Conservation (phyloP, 2,329 filamentous ascomycete species). For the Trichoderma sp. region DNA sequence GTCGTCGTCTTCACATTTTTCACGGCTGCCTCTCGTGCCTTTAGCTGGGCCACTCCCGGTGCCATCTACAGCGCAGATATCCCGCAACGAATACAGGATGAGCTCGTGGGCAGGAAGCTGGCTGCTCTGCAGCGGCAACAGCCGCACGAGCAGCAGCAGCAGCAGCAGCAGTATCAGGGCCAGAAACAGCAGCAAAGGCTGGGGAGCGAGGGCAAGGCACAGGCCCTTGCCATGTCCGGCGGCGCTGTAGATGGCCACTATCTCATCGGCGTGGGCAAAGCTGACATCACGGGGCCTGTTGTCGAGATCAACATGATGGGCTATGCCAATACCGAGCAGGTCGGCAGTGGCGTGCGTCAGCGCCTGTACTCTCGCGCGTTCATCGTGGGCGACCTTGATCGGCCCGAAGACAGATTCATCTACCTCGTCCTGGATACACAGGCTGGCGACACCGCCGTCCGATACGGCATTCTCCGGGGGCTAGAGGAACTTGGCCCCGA, state of each 20-base stretch:
- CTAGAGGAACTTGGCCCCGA: conserved; percentile 67
- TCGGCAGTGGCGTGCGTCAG: conserved; percentile 82
- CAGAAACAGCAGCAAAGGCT: neutral
- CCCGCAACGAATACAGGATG: neutral
- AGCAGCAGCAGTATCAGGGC: neutral
- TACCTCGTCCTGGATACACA: conserved; percentile 87
- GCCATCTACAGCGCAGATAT: neutral
- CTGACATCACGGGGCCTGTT: conserved; percentile 66
- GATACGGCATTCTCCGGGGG: conserved; percentile 77
- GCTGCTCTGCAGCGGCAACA: neutral
- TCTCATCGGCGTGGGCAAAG: conserved; percentile 54
- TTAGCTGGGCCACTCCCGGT: conserved; percentile 23
- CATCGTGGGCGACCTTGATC: conserved; percentile 70
- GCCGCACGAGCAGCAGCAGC: neutral
- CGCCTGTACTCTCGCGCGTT: conserved; percentile 84
- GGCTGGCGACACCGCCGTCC: conserved; percentile 82
- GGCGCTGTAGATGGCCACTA: conserved; percentile 35
- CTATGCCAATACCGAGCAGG: conserved; percentile 76
- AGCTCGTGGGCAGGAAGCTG: neutral
- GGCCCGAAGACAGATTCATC: conserved; percentile 70
- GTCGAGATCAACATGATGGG: conserved; percentile 91
- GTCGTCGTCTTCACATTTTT: conserved; percentile 22
- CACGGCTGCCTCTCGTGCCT: conserved; percentile 23
- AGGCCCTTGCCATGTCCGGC: neutral
- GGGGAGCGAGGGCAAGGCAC: neutral